These are phyloP conservation scores for Clarireedia sp. DNA, from an alignment of 2,329 filamentous ascomycete genomes.

Conservation along the genomic window DNA sequence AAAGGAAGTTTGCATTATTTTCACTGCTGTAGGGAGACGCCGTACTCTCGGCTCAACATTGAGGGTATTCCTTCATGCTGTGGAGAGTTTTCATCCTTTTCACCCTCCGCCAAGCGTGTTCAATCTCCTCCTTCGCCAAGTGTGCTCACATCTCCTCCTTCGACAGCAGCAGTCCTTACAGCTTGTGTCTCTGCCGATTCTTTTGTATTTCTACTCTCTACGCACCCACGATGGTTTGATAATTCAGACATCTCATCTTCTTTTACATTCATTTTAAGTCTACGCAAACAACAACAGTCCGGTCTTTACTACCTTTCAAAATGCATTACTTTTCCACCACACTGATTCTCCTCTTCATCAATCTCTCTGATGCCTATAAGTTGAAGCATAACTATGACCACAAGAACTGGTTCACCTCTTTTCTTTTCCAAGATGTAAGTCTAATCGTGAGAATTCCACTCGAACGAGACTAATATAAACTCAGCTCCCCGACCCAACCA, in stretches of 20 bases:
- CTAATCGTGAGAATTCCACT: background rate
- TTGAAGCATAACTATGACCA: constrained; percentile 17
- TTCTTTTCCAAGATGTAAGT: constrained; percentile 13
- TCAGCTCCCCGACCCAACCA: constrained; percentile 18
- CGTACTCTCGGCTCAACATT: too few species aligned
- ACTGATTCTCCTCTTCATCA: background rate
- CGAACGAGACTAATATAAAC: background rate
- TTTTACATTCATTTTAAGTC: background rate
- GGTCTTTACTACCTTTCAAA: background rate
- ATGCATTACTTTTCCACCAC: constrained; percentile 1
- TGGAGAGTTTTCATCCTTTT: too few species aligned
- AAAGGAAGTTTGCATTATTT: too few species aligned
- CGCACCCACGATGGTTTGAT: too few species aligned
- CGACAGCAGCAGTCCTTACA: too few species aligned
- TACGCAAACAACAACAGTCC: background rate
- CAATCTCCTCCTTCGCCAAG: too few species aligned
- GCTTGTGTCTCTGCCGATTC: background rate
- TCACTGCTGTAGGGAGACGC: too few species aligned
- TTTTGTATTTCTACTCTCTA: too few species aligned
- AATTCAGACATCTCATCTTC: background rate
- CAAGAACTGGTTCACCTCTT: constrained; percentile 20
- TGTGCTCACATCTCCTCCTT: too few species aligned
- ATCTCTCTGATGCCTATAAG: constrained; percentile 8
- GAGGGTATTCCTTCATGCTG: too few species aligned
- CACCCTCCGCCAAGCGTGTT: too few species aligned